Evolutionary conservation across 192 early-diverging fungal genomes (phyloP).

Genomic region (Dimargaris cristalligena): DNA sequence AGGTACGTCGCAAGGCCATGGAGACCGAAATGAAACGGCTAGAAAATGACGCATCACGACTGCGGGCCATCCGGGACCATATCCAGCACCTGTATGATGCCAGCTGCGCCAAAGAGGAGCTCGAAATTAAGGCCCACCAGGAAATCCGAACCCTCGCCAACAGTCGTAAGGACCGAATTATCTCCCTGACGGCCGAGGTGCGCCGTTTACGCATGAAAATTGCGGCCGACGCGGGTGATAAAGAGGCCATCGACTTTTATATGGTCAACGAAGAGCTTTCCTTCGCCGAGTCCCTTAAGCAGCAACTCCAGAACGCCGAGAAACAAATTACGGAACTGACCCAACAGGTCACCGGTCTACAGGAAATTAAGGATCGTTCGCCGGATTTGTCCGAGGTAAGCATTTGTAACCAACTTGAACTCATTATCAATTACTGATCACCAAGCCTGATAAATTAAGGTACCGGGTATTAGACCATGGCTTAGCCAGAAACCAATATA

Average conservation of each 20-base stretch:
- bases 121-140: constrained; percentile 1
- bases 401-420: too few species aligned
- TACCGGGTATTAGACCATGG: too few species aligned
- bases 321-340: background rate
- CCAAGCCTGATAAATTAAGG: too few species aligned
- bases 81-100: background rate
- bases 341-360: background rate
- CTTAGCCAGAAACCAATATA: too few species aligned
- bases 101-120: constrained; percentile 1
- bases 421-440: too few species aligned
- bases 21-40: constrained; percentile 5
- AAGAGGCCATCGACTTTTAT: constrained; percentile 18
- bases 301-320: constrained; percentile 10
- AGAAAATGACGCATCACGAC: background rate
- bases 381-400: background rate
- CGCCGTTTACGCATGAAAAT: constrained; percentile 21
- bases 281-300: constrained; percentile 12
- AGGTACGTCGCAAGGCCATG: constrained; percentile 4
- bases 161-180: constrained; percentile 25
- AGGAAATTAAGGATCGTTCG: background rate
- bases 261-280: constrained; percentile 13
- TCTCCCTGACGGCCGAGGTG: constrained; percentile 21
- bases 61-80: constrained; percentile 2
- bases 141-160: constrained; percentile 9
- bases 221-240: constrained; percentile 20